Evolutionary conservation across 75 land plant species (phyloP).

Genomic region (Selaginella moellendorffii): DNA sequence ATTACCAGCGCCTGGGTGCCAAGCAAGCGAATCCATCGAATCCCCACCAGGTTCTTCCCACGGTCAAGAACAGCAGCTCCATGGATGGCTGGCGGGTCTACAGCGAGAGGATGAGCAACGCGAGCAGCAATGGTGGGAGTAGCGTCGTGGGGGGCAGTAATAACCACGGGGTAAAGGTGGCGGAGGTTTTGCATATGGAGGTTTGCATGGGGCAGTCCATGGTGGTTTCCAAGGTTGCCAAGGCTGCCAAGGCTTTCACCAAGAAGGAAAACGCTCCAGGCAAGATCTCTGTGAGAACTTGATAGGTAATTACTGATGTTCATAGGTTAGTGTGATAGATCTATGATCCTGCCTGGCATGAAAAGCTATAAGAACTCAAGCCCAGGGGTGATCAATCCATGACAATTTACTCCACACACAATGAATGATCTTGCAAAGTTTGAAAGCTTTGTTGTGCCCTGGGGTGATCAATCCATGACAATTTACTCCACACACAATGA

Average conservation of each 20-base stretch:
- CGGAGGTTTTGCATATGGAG: constrained; percentile 2
- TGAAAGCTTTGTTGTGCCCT: too few relatives aligned
- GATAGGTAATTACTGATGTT: too few relatives aligned
- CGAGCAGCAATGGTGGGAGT: neutral
- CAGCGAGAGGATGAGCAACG: neutral
- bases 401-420: too few relatives aligned
- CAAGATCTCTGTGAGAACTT: too few relatives aligned
- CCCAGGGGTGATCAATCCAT: too few relatives aligned
- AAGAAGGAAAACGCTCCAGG: neutral
- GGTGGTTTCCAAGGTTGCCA: constrained; percentile 9
- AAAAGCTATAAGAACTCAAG: too few relatives aligned
- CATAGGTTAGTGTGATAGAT: too few relatives aligned
- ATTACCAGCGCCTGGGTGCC: neutral
- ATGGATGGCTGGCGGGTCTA: neutral
- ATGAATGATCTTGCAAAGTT: too few relatives aligned
- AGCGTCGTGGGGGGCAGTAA: neutral
- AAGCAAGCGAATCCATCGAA: neutral
- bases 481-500: too few relatives aligned
- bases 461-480: too few relatives aligned
- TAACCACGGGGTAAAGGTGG: neutral
- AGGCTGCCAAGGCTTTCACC: neutral
- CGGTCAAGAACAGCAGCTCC: neutral
- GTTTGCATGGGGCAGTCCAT: constrained; percentile 2
- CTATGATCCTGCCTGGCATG: too few relatives aligned
- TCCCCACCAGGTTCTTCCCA: too few relatives aligned